These are phyloP conservation scores for Phellinidium pouzarii DNA, from an alignment of 1,284 basidiomycete species.

Conservation along the genomic window DNA sequence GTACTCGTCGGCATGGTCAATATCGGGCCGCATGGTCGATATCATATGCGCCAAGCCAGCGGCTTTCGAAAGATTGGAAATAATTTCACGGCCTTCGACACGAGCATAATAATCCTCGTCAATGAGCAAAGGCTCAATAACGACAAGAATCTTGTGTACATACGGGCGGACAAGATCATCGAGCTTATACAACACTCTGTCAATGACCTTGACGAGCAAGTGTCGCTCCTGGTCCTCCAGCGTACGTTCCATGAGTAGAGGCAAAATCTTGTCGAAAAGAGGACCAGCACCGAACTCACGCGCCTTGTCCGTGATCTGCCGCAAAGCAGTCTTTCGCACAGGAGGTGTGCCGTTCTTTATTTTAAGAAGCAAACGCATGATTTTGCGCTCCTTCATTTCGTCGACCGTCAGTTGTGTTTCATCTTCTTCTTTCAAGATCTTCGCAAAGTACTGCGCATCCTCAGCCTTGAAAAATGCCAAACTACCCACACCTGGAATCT, in stretches of 20 bases:
- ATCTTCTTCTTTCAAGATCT: conserved; percentile 92
- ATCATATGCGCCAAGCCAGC: conserved; percentile 99
- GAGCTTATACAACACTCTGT: conserved; percentile 97
- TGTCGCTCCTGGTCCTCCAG: conserved; percentile 99
- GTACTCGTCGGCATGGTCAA: conserved; percentile 99
- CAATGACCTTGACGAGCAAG: conserved; percentile 98
- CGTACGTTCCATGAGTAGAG: conserved; percentile 97
- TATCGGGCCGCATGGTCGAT: conserved; percentile 99
- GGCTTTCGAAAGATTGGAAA: conserved; percentile 97
- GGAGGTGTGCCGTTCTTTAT: conserved; percentile 99
- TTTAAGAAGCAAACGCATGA: conserved; percentile 98
- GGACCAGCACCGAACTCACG: conserved; percentile 98
- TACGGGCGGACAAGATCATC: conserved; percentile 98
- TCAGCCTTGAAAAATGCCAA: conserved; percentile 98
- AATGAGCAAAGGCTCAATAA: conserved; percentile 97
- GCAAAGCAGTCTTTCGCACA: conserved; percentile 93
- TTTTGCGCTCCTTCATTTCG: conserved; percentile 99
- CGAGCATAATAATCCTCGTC: conserved; percentile 99
- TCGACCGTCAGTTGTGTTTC: conserved; percentile 94
- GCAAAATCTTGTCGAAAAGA: conserved; percentile 99
- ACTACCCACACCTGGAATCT: conserved; percentile 96
- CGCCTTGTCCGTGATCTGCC: conserved; percentile 99
- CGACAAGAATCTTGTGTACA: conserved; percentile 98
- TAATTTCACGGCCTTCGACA: conserved; percentile 99
- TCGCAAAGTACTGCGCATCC: conserved; percentile 96